Base-by-base conservation (phyloP, 495 filamentous ascomycete genomes). In the Daldinia loculata region DNA sequence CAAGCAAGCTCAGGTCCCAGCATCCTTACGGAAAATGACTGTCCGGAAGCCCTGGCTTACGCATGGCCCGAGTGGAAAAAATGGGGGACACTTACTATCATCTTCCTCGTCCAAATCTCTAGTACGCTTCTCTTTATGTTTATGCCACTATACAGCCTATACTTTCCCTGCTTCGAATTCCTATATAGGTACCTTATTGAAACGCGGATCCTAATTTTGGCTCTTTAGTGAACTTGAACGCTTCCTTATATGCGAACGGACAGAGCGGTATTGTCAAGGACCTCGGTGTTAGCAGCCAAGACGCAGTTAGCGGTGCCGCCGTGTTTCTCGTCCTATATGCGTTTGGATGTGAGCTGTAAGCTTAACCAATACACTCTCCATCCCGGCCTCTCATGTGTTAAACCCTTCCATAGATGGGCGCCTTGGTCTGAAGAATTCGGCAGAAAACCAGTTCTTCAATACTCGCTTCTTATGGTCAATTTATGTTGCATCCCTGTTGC, bases 401-500 rank as follows among this genome's bases (percentile, higher is more conserved):
- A 14, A 24, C 11, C 6, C 15, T n/a, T 39, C 6, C 22, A 8
- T 64, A 77, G 75, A 17, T 94, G 91, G 91, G 92, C 92, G 0
- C 92, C 92, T 0, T 95, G 91, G 92, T 89, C 85, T 17, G 92
- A 94, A 69, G 92, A 94, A 69, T 84, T 90, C 41, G 92, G 92
- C 12, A 86, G 92, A 48, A 90, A 87, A 82, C 85, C 85, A 2
- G 85, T 93, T 73, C 84, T 93, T 64, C 92, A 93, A 81, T 78
- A 85, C 38, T 90, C 86, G 48, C 80, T 94, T 45, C 82, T 88
- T 43, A 78, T 95, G 14, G 91, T 95, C 72, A 95, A 95, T 69
- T 81, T 93, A 56, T 93, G 87, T 86, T 90, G 91, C 72, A 80
- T 94, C 24, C 91, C 90, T 7, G 90, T 91, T 36, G 91, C 85